phyloP scores from a whole-genome alignment of 2,329 filamentous ascomycete species.

The Xylariales sp. region DNA sequence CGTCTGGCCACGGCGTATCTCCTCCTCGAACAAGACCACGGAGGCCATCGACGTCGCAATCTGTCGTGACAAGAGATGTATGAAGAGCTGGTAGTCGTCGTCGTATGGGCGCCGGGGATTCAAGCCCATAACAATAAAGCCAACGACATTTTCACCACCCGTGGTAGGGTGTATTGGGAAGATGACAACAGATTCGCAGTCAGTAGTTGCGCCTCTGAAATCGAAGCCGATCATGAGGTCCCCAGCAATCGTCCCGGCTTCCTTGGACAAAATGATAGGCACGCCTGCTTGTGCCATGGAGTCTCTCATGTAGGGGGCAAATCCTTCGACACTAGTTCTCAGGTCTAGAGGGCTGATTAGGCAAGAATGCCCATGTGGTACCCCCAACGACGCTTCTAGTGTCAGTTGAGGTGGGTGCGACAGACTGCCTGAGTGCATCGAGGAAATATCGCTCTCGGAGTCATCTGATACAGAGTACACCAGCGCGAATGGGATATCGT shows the following conservation, averaged over 20 bases:
- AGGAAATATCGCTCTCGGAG: constrained; percentile 65
- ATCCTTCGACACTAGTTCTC: constrained; percentile 64
- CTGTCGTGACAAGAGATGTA: constrained; percentile 70
- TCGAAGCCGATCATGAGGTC: constrained; percentile 62
- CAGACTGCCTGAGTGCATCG: constrained; percentile 63
- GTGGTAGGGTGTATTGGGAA: constrained; percentile 76
- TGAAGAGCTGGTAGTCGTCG: constrained; percentile 73
- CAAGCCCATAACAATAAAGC: constrained; percentile 73
- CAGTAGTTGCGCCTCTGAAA: constrained; percentile 67
- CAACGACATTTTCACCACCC: constrained; percentile 64
- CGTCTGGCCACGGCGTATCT: constrained; percentile 68
- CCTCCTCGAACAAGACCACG: constrained; percentile 77
- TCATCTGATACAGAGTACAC: constrained; percentile 73
- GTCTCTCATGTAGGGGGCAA: constrained; percentile 70
- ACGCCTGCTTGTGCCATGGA: constrained; percentile 62
- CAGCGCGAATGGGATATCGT: constrained; percentile 71
- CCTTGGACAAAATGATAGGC: constrained; percentile 64
- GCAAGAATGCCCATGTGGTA: constrained; percentile 58
- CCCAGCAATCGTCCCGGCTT: constrained; percentile 60
- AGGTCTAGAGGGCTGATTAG: constrained; percentile 63
- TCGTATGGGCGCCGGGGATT: constrained; percentile 78
- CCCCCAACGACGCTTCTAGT: constrained; percentile 69
- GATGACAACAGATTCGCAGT: constrained; percentile 66
- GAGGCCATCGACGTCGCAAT: constrained; percentile 76
- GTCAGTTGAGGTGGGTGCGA: constrained; percentile 57